Percentiles rank a stretch among this genome's conserved stretches.
These are phyloP conservation scores for Xylaria sp. DNA, from an alignment of 495 filamentous ascomycete species.

Conservation along the genomic window DNA sequence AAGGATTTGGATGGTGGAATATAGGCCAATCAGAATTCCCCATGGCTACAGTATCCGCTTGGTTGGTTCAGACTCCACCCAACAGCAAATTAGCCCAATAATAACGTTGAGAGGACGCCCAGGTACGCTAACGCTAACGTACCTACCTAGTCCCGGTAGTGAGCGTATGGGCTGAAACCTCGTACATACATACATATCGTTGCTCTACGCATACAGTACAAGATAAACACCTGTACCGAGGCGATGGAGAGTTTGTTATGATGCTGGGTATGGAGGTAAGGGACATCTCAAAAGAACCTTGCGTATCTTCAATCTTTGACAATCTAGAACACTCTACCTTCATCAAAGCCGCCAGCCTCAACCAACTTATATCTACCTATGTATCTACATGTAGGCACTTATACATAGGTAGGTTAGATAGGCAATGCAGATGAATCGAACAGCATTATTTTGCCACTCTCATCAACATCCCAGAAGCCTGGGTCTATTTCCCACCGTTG, in stretches of 20 bases:
- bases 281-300: background rate
- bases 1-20: slow-evolving; percentile 14
- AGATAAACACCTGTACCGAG: background rate
- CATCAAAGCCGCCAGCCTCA: background rate
- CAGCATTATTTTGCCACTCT: background rate
- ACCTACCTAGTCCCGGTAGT: background rate
- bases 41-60: slow-evolving; percentile 10
- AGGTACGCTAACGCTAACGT: no score
- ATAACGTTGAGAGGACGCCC: background rate
- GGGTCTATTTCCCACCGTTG: background rate
- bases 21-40: slow-evolving; percentile 8
- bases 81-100: slow-evolving; percentile 17
- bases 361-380: background rate
- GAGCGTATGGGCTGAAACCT: background rate
- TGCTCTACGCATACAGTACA: no score
- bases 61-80: slow-evolving; percentile 11
- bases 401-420: no score
- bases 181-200: no score
- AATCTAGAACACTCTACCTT: background rate
- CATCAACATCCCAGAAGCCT: background rate
- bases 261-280: background rate
- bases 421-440: background rate
- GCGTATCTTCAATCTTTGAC: background rate
- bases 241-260: background rate
- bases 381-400: no score